Conservation (phyloP, 2,329 filamentous ascomycete genomes). For the Claviceps capensis region DNA sequence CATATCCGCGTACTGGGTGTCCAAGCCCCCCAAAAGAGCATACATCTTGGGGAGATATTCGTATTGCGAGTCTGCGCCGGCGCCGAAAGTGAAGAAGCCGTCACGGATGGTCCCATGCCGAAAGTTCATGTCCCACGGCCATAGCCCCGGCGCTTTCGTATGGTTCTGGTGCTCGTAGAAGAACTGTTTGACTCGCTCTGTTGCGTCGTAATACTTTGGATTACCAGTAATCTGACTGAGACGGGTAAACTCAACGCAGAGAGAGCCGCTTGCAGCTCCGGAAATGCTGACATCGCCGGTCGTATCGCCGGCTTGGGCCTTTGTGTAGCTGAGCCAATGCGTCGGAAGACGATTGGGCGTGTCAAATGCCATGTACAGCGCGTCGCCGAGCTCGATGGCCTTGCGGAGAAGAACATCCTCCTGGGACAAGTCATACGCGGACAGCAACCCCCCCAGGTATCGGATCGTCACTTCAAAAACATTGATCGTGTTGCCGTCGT, state of each 20-base stretch:
- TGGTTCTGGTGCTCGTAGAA: slow-evolving; percentile 50
- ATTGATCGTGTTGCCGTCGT: slow-evolving; percentile 30
- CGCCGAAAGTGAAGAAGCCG: slow-evolving; percentile 29
- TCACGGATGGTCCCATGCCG: slow-evolving; percentile 33
- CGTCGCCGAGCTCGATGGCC: slow-evolving; percentile 37
- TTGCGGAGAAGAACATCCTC: slow-evolving; percentile 34
- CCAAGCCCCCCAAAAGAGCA: slow-evolving; percentile 49
- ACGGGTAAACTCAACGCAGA: slow-evolving; percentile 62
- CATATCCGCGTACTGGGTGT: slow-evolving; percentile 49
- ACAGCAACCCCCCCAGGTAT: slow-evolving; percentile 37
- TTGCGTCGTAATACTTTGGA: slow-evolving; percentile 61
- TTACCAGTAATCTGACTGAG: slow-evolving; percentile 61
- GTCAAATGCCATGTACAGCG: slow-evolving; percentile 40
- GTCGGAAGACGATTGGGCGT: slow-evolving; percentile 39
- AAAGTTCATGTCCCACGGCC: slow-evolving; percentile 53
- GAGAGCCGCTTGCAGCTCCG: slow-evolving; percentile 42
- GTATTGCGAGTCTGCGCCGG: slow-evolving; percentile 36
- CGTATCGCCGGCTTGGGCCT: slow-evolving; percentile 25
- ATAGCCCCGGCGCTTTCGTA: slow-evolving; percentile 58
- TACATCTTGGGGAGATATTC: slow-evolving; percentile 49
- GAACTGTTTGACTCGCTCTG: slow-evolving; percentile 58
- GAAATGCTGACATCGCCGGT: slow-evolving; percentile 23
- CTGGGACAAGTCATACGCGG: slow-evolving; percentile 37
- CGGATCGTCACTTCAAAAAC: slow-evolving; percentile 51
- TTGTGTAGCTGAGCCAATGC: slow-evolving; percentile 30